Base-by-base conservation (phyloP, 2,329 filamentous ascomycete genomes). In the Aaosphaeria pasadenensis region DNA sequence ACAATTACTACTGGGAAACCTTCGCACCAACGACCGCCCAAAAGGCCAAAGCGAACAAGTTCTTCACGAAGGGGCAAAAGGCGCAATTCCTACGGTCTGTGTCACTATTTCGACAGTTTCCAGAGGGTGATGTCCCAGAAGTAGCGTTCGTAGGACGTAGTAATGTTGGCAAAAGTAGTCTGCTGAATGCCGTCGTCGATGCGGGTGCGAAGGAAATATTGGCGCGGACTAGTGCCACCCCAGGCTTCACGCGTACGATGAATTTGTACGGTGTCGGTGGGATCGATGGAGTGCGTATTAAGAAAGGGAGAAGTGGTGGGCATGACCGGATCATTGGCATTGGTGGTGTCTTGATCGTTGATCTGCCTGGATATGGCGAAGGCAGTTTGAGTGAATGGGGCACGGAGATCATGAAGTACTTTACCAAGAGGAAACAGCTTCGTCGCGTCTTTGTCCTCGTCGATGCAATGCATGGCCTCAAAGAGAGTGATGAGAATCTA, bases 341-440 rank as follows among this genome's bases (percentile, higher is more conserved):
- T 0, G 70, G 71, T 0, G 74, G 72, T 0, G 60, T 87, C 30
- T 77, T 84, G 0, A 74, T 89, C 32, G 73, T 89, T 17, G 86
- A 89, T 64, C 86, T 86, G 79, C 86, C 86, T 1, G 86, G 86
- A 0, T 89, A 89, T 60, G 86, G 86, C 4, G 77, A 81, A 48
- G 84, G 79, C 1, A 83, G 81, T 59, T 70, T 78, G 32, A 66
- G 74, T 6, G 79, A 82, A 57, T 88, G 85, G 84, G 86, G 86
- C 0, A 62, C 67, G 28, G 82, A 88, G 65, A 85, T 87, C 50
- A 74, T 87, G 72, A 87, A 87, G 64, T 88, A 87, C 68, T 65
- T 89, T 31, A 72, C 76, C 53, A 73, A 75, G 39, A 75, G 86
- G 52, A 83, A 79, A 59, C 82, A 88, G 71, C 72, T 87, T 39